Percentiles rank a stretch among this genome's conserved stretches.
These are phyloP conservation scores for Oryza nivara DNA, from an alignment of 176 grass and related monocot species.

Conservation along the genomic window DNA sequence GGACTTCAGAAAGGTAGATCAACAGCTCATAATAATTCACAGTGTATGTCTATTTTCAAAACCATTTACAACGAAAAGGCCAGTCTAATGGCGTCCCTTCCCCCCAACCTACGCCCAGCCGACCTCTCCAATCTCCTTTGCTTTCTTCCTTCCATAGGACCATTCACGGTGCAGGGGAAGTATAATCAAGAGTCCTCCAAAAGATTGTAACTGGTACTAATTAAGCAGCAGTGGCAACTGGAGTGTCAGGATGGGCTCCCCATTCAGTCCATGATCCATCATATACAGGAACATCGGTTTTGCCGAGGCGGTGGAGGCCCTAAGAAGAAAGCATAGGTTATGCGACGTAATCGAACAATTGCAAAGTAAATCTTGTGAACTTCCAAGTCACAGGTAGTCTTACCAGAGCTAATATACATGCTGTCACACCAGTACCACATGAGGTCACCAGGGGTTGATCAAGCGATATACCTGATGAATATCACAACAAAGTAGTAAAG, in stretches of 20 bases:
- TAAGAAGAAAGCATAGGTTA: constrained; percentile 32
- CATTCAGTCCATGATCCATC: constrained; percentile 95
- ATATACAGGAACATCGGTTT: constrained; percentile 69
- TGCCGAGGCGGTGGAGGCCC: constrained; percentile 84
- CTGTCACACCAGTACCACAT: constrained; percentile 94
- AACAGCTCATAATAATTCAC: background rate
- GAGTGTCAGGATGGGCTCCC: constrained; percentile 73
- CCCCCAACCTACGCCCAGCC: background rate
- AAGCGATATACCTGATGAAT: constrained; percentile 71
- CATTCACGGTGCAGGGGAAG: background rate
- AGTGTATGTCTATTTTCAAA: constrained; percentile 7
- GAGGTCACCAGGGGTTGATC: constrained; percentile 72
- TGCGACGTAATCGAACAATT: constrained; percentile 6
- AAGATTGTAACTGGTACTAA: background rate
- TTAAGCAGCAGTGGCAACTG: constrained; percentile 57
- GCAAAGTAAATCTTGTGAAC: background rate
- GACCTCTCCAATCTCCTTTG: background rate
- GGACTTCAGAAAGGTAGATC: background rate
- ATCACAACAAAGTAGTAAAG: constrained; percentile 20
- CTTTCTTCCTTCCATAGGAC: background rate
- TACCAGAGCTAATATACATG: constrained; percentile 88
- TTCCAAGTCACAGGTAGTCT: background rate
- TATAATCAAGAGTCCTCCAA: background rate
- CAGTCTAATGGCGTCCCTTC: constrained; percentile 4
- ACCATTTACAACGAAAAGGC: constrained; percentile 38